Evolutionary conservation across 2,329 filamentous ascomycete species (phyloP).

Genomic region (Periglandula ipomoeae): DNA sequence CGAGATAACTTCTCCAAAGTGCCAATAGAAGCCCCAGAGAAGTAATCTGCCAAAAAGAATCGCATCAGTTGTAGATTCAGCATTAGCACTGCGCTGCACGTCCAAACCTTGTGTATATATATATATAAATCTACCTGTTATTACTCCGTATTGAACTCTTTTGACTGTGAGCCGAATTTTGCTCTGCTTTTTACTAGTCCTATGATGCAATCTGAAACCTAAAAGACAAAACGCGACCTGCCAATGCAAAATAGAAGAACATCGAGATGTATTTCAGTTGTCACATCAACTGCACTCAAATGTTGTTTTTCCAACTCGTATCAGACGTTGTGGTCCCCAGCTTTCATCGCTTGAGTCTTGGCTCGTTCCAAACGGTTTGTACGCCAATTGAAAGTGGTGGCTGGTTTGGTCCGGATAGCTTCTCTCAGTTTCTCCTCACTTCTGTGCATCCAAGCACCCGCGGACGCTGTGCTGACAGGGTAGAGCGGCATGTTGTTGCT

Average conservation of each 20-base stretch:
- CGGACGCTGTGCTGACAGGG: conserved; percentile 37
- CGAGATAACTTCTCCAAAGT: no score
- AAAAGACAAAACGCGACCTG: no score
- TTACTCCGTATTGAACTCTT: background rate
- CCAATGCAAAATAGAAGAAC: no score
- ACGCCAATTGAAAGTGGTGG: conserved; percentile 24
- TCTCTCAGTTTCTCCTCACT: conserved; percentile 30
- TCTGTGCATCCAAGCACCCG: conserved; percentile 29
- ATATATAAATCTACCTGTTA: background rate
- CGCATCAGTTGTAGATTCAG: background rate
- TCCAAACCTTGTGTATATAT: background rate
- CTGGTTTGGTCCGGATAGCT: conserved; percentile 31
- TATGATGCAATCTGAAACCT: background rate
- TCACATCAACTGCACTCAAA: no score
- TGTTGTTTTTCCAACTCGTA: background rate
- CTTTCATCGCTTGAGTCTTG: background rate
- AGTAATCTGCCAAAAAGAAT: background rate
- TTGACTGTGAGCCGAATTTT: background rate
- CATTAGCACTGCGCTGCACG: background rate
- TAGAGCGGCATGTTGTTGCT: conserved; percentile 44
- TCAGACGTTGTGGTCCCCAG: conserved; percentile 5
- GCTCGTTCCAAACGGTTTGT: conserved; percentile 5
- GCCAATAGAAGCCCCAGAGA: background rate
- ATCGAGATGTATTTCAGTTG: no score
- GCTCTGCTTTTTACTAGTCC: background rate